Conservation (phyloP, 2,329 filamentous ascomycete genomes). For the Phaeosphaeriaceae sp. region DNA sequence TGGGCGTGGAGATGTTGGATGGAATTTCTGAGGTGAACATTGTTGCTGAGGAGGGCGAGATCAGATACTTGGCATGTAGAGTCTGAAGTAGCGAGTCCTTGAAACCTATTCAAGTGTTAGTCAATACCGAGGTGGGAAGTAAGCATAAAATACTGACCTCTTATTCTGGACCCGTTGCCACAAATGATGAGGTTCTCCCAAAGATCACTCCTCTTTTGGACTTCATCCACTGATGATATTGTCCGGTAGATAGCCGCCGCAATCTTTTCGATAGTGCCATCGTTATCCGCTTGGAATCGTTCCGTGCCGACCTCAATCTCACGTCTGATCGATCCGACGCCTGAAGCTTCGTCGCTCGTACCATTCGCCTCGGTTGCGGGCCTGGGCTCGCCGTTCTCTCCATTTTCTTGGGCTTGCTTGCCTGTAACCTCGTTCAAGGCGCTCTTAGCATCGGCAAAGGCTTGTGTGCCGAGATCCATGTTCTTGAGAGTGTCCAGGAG, state of each 20-base stretch:
- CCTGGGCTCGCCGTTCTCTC: conserved; percentile 34
- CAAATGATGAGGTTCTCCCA: conserved; percentile 95
- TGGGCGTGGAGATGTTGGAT: conserved; percentile 88
- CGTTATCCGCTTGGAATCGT: conserved; percentile 69
- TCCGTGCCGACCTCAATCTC: conserved; percentile 82
- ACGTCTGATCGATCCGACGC: conserved; percentile 50
- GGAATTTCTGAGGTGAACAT: conserved; percentile 98
- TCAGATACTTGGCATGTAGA: conserved; percentile 80
- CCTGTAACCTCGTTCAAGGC: conserved; percentile 58
- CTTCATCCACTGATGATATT: conserved; percentile 82
- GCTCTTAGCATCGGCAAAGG: conserved; percentile 59
- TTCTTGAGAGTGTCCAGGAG: conserved; percentile 62
- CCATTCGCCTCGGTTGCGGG: conserved; percentile 39
- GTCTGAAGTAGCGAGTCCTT: conserved; percentile 86
- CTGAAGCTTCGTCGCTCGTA: conserved; percentile 21
- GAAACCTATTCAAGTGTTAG: conserved; percentile 66
- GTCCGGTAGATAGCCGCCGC: conserved; percentile 83
- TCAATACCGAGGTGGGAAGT: not conserved
- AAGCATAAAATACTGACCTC: conserved; percentile 54
- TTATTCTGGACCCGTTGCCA: conserved; percentile 78
- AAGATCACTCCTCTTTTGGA: conserved; percentile 81
- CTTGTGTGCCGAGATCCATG: conserved; percentile 55
- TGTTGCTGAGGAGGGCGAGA: conserved; percentile 90
- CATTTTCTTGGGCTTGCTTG: conserved; percentile 43
- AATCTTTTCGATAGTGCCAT: conserved; percentile 80